These are phyloP conservation scores for Colletotrichum sidae DNA, from an alignment of 2,329 filamentous ascomycete genomes.

Conservation along the genomic window DNA sequence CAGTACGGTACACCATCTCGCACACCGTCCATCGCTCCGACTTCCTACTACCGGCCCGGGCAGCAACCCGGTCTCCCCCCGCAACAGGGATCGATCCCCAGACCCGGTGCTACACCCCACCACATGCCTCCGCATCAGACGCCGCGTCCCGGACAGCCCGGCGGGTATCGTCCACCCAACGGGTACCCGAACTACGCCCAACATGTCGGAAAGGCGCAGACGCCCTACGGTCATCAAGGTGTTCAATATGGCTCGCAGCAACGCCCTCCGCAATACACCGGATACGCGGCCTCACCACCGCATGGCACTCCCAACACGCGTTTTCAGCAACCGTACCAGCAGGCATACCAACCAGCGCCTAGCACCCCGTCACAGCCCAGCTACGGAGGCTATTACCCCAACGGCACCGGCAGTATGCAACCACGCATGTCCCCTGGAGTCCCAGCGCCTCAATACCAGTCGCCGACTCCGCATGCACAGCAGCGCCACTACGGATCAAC, in stretches of 20 bases:
- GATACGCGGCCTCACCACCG: slow-evolving; percentile 50
- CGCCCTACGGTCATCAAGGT: slow-evolving; percentile 63
- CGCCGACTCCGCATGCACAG: slow-evolving; percentile 43
- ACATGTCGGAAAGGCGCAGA: slow-evolving; percentile 64
- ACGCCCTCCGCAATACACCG: slow-evolving; percentile 55
- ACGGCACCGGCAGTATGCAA: slow-evolving; percentile 55
- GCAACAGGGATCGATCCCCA: slow-evolving; percentile 50
- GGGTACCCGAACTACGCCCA: slow-evolving; percentile 61
- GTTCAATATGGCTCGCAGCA: slow-evolving; percentile 62
- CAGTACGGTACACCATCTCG: slow-evolving; percentile 63
- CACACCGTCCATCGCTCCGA: slow-evolving; percentile 54
- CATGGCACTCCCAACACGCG: slow-evolving; percentile 56
- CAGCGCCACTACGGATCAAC: slow-evolving; percentile 41
- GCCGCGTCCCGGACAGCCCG: slow-evolving; percentile 45
- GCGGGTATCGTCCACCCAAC: slow-evolving; percentile 60
- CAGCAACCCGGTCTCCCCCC: slow-evolving; percentile 54
- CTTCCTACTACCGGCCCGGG: slow-evolving; percentile 57
- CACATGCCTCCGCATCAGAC: slow-evolving; percentile 45
- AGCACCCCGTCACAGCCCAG: slow-evolving; percentile 51
- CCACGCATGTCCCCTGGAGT: slow-evolving; percentile 59
- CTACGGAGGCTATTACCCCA: slow-evolving; percentile 55
- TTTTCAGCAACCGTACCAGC: slow-evolving; percentile 52
- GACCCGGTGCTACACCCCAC: slow-evolving; percentile 40
- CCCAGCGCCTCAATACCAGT: slow-evolving; percentile 50
- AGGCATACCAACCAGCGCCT: slow-evolving; percentile 50